phyloP scores from a whole-genome alignment of 495 filamentous ascomycete species.

The Halenospora varia region DNA sequence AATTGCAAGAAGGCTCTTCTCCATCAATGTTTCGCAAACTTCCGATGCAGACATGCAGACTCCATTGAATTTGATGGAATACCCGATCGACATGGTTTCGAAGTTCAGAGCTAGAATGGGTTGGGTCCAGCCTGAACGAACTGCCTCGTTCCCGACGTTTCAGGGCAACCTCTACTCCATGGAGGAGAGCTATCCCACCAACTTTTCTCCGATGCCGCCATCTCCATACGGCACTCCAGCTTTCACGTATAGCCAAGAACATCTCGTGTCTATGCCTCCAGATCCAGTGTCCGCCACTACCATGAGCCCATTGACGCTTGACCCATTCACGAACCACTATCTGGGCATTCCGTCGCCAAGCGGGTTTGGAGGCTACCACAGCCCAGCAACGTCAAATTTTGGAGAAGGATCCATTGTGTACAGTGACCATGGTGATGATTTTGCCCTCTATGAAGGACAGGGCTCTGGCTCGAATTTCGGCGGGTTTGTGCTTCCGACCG shows the following conservation, averaged over 20 bases:
- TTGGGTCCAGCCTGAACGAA: constrained; percentile 50
- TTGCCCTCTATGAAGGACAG: constrained; percentile 28
- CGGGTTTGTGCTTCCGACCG: constrained; percentile 27
- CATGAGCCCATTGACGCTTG: constrained; percentile 45
- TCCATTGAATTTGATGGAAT: constrained; percentile 55
- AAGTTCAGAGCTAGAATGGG: constrained; percentile 60
- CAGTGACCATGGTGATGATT: constrained; percentile 49
- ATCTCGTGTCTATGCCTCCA: constrained; percentile 37
- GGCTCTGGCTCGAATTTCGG: constrained; percentile 24
- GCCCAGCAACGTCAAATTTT: constrained; percentile 50
- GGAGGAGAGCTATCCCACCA: constrained; percentile 32
- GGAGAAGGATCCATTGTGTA: constrained; percentile 45
- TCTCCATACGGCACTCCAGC: constrained; percentile 46
- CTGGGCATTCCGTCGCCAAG: constrained; percentile 53
- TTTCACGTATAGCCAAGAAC: constrained; percentile 55
- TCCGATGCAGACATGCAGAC: constrained; percentile 42
- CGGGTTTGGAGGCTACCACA: constrained; percentile 43
- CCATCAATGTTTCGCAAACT: constrained; percentile 40
- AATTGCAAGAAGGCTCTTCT: constrained; percentile 60
- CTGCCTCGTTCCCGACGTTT: constrained; percentile 51
- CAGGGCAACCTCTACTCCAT: constrained; percentile 35
- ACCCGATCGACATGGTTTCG: constrained; percentile 55
- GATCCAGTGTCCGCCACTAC: constrained; percentile 31
- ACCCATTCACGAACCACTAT: constrained; percentile 47
- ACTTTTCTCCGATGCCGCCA: too few relatives aligned